Conservation (phyloP, 768 basidiomycete species). For the Sporobolomyces pararoseus region DNA sequence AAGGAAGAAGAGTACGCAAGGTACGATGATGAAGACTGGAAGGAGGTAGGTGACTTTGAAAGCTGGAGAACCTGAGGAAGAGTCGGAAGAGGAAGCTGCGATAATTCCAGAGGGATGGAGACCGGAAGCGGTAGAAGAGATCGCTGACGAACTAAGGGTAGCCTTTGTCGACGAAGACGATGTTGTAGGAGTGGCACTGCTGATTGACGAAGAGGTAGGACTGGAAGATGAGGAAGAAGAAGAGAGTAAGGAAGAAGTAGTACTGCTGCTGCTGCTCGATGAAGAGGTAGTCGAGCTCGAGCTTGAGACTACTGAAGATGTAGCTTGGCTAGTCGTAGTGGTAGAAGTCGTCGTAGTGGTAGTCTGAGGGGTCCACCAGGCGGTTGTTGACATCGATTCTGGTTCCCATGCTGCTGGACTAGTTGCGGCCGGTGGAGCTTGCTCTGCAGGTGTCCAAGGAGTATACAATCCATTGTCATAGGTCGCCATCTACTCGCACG, state of each 20-base stretch:
- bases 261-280: neutral
- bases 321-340: neutral
- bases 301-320: neutral
- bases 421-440: neutral
- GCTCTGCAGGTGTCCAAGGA: conserved; percentile 22
- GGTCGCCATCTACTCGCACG: conserved; percentile 1
- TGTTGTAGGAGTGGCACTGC: neutral
- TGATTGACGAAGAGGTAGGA: neutral
- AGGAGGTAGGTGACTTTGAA: conserved; percentile 39
- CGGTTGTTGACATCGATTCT: neutral
- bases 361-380: neutral
- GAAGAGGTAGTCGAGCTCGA: neutral
- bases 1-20: conserved; percentile 21
- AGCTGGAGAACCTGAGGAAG: neutral
- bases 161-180: neutral
- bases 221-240: neutral
- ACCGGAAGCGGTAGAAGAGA: neutral
- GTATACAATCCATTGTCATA: conserved; percentile 39
- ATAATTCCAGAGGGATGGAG: neutral
- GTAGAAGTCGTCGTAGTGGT: neutral
- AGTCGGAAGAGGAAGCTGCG: neutral
- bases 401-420: neutral
- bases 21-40: conserved; percentile 34
- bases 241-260: too few relatives aligned
- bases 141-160: neutral